phyloP scores from a whole-genome alignment of 192 early-diverging fungal genomes.

The Polychytrium aggregatum region DNA sequence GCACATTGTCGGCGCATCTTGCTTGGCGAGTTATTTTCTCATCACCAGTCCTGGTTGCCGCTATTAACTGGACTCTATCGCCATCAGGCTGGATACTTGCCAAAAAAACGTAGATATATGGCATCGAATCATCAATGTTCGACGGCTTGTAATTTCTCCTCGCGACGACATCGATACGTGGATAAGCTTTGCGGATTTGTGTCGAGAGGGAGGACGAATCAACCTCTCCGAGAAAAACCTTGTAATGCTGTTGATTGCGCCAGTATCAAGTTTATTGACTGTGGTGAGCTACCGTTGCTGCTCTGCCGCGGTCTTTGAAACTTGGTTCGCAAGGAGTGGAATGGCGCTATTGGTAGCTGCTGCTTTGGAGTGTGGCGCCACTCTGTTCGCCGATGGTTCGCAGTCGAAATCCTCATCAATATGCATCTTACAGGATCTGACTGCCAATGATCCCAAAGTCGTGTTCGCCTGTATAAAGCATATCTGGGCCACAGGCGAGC shows the following conservation, averaged over 20 bases:
- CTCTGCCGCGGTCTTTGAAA: no score
- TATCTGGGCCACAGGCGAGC: slow-evolving; percentile 64
- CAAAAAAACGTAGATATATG: slow-evolving; percentile 92
- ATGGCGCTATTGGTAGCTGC: no score
- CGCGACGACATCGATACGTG: slow-evolving; percentile 89
- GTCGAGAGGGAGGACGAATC: slow-evolving; percentile 78
- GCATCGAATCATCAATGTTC: slow-evolving; percentile 81
- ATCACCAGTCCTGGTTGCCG: no score
- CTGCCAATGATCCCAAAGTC: slow-evolving; percentile 51
- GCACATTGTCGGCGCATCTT: no score
- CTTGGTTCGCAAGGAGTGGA: no score
- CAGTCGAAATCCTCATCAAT: no score
- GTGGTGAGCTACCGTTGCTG: slow-evolving; percentile 17
- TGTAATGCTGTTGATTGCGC: slow-evolving; percentile 49
- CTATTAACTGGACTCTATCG: no score
- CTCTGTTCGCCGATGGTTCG: no score
- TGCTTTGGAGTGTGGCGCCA: no score
- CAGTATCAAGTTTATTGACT: slow-evolving; percentile 35
- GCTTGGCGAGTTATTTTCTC: no score
- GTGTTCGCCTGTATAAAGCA: slow-evolving; percentile 89
- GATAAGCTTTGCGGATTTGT: slow-evolving; percentile 92
- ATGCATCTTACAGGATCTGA: slow-evolving; percentile 27
- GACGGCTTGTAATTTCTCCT: slow-evolving; percentile 78
- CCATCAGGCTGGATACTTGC: slow-evolving; percentile 71
- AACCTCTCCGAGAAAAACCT: slow-evolving; percentile 72